phyloP scores from a whole-genome alignment of 208 protist species.

The Leishmania tropica region DNA sequence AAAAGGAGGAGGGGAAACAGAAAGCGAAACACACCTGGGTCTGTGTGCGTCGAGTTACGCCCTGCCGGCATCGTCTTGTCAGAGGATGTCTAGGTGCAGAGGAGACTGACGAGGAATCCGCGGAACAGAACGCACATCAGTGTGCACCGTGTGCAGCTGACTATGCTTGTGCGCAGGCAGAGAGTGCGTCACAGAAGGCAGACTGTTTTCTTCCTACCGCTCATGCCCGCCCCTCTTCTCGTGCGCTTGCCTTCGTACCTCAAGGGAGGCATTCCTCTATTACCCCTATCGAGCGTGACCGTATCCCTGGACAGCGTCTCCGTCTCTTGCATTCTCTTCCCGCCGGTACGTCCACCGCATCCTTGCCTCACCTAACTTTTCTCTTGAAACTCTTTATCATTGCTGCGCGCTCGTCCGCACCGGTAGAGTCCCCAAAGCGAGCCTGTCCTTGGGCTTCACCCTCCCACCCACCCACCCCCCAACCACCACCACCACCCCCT shows the following conservation, averaged over 20 bases:
- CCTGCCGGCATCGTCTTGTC: not conserved
- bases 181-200: not conserved
- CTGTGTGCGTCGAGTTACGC: not conserved
- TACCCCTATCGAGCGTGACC: not conserved
- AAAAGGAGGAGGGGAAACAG: not conserved
- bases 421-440: not conserved
- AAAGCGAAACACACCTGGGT: not conserved
- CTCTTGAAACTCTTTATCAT: not conserved
- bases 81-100: not conserved
- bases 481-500: not conserved
- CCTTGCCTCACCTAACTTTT: not conserved
- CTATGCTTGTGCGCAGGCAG: not conserved
- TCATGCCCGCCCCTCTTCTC: not conserved
- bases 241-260: not conserved
- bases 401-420: not conserved
- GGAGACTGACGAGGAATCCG: not conserved
- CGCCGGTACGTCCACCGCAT: not conserved
- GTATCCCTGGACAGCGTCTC: not conserved
- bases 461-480: too few relatives aligned
- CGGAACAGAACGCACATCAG: not conserved
- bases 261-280: not conserved
- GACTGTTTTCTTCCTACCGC: not conserved
- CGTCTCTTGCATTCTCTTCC: not conserved
- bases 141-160: not conserved
- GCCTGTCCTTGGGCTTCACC: not conserved